phyloP scores from a whole-genome alignment of 257 asterid genomes.

The Solanum boliviense region DNA sequence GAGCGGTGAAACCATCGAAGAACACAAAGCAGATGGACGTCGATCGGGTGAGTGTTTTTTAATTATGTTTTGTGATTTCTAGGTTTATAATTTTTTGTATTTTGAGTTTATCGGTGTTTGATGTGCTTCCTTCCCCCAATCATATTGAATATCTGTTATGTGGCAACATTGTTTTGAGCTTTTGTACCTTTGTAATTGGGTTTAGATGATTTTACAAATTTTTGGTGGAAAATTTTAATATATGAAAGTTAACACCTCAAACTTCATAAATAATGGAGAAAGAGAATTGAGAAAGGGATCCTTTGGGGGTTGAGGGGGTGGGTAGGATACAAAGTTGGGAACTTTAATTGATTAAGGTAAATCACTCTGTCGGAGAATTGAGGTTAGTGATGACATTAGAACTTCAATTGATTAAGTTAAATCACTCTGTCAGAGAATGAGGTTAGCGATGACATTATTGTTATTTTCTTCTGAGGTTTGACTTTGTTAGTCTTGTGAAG shows the following conservation, averaged over 20 bases:
- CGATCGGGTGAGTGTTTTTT: constrained; percentile 37
- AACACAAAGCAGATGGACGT: constrained; percentile 60
- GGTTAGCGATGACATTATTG: neutral
- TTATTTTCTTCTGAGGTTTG: neutral
- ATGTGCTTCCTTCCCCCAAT: neutral
- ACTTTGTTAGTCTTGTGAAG: neutral
- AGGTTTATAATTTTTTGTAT: neutral
- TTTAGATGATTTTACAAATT: neutral
- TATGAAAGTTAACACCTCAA: neutral
- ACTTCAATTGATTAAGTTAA: neutral
- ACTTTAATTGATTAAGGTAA: neutral
- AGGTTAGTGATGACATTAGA: neutral
- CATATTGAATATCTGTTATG: neutral
- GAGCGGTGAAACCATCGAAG: constrained; percentile 61
- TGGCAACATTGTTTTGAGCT: neutral
- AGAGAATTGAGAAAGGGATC: neutral
- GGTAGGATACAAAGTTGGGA: neutral
- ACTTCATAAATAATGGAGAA: neutral
- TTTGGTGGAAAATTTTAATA: neutral
- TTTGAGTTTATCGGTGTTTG: neutral
- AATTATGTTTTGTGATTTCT: neutral
- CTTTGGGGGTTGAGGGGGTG: neutral
- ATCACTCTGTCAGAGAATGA: neutral
- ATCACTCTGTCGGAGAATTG: neutral
- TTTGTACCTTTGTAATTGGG: neutral